Evolutionary conservation across 495 filamentous ascomycete species (phyloP), one percentile per base, ranked within the genome.

Genomic region (Filosporella fistucella): DNA sequence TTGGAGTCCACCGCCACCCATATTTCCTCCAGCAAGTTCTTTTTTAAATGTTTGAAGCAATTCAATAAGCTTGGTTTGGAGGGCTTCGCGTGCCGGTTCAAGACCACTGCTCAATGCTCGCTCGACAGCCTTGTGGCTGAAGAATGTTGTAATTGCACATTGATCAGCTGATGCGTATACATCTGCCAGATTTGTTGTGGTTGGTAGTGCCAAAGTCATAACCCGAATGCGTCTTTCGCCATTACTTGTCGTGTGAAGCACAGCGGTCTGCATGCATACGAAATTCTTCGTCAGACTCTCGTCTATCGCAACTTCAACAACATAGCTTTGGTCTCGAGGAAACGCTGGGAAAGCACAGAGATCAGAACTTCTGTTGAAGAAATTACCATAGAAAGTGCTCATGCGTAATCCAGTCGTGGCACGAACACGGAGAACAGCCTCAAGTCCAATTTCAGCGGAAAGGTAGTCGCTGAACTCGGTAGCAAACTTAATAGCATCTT

Each of bases 231-330:
- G 76, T 52, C 93, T 76, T 70, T 97, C 91, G 26, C 93, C 93
- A 57, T 97, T 98, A 74, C 94, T 96, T 7, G 89, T 97, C 24
- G 93, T 98, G 65, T 97, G 94, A 28, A 98, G 79, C 11, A 98
- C 90, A 33, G 91, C 94, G n/a, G 90, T 85, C 63, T 98, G 93
- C 73, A 98, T 68, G 68, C 90, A 96, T 17, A 96, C 85, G 47
- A 91, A 82, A n/a, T 85, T 85, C 67, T 95, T 95, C n/a, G 82
- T 82, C 47, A 98, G 71, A 28, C 81, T 88, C 68, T 98, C 93
- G 63, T 98, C 93, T 52, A 98, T 96, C 7, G 93, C 91, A 44
- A 98, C 94, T 61, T 98, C 93, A 28, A 98, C 93, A n/a, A 97
- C 93, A 62, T 97, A 98, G 37, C 85, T 86, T 61, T 98, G 93